Evolutionary conservation across 2,329 filamentous ascomycete genomes (phyloP).

Genomic region (Pseudogymnoascus sp.): DNA sequence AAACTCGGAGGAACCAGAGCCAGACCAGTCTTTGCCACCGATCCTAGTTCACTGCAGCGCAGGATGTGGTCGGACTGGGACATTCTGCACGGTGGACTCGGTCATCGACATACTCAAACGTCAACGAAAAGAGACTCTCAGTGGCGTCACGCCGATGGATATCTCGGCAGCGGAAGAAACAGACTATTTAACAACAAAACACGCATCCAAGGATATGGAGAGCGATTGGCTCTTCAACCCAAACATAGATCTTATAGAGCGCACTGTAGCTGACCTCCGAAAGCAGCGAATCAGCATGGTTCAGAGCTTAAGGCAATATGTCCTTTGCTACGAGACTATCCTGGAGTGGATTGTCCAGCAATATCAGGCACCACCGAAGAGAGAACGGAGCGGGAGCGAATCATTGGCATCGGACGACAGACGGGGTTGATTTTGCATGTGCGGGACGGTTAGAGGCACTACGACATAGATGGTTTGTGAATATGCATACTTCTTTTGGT

Average conservation of each 20-base stretch:
- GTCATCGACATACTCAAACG: constrained; percentile 95
- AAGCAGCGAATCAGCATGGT: constrained; percentile 91
- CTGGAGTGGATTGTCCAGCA: constrained; percentile 68
- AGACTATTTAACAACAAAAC: constrained; percentile 23
- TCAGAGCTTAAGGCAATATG: constrained; percentile 85
- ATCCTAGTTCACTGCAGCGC: constrained; percentile 93
- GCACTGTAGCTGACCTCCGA: constrained; percentile 86
- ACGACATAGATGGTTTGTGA: constrained; percentile 2
- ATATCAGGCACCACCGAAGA: constrained; percentile 13
- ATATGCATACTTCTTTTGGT: not conserved
- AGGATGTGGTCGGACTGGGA: constrained; percentile 89
- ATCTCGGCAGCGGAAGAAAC: constrained; percentile 22
- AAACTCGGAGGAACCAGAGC: constrained; percentile 55
- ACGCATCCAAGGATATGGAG: constrained; percentile 30
- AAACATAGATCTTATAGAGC: constrained; percentile 70
- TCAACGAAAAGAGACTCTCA: constrained; percentile 46
- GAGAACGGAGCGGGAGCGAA: constrained; percentile 24
- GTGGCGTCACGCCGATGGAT: constrained; percentile 37
- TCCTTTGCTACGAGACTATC: constrained; percentile 92
- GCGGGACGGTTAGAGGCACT: not conserved
- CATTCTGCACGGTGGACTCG: constrained; percentile 93
- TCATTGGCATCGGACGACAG: not conserved
- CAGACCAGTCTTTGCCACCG: constrained; percentile 49
- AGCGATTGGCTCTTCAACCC: constrained; percentile 63
- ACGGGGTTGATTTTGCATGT: constrained; percentile 2